Evolutionary conservation across 371 early-diverging fungal species (phyloP).

Genomic region (Mortierella sp.): DNA sequence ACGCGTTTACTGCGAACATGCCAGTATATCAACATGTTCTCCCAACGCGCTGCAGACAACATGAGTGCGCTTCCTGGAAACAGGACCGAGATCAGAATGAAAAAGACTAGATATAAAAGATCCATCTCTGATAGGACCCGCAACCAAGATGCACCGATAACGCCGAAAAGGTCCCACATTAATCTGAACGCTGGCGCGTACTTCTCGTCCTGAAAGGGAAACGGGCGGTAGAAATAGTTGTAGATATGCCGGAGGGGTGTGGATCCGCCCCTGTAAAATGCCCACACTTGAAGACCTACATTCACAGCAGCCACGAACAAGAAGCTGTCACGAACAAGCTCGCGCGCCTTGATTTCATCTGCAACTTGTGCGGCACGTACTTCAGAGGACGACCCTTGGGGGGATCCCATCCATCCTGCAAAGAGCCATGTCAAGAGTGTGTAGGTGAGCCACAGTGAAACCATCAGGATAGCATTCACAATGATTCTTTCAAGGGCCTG

Average conservation of each 20-base stretch:
- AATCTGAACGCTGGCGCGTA: slow-evolving; percentile 13
- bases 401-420: no score
- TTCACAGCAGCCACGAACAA: slow-evolving; percentile 11
- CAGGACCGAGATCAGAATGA: slow-evolving; percentile 1
- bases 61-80: slow-evolving; percentile 16
- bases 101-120: not conserved
- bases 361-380: not conserved
- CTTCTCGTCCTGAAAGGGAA: slow-evolving; percentile 9
- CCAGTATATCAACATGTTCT: slow-evolving; percentile 15
- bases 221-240: slow-evolving; percentile 1
- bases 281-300: slow-evolving; percentile 2
- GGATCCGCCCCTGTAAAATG: slow-evolving; percentile 3
- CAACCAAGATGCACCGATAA: slow-evolving; percentile 3
- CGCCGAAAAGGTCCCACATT: slow-evolving; percentile 17
- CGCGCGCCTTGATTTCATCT: not conserved
- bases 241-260: slow-evolving; percentile 9
- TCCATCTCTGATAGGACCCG: slow-evolving; percentile 11
- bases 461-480: not conserved
- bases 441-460: slow-evolving; percentile 22
- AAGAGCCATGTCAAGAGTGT: slow-evolving; percentile 15
- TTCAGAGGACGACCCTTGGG: not conserved
- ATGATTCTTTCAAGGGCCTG: slow-evolving; percentile 1
- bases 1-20: no score
- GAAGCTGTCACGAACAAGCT: slow-evolving; percentile 4
- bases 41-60: slow-evolving; percentile 16